Evolutionary conservation across 2,329 filamentous ascomycete genomes (phyloP).

Genomic region (Sphaerulina populicola): DNA sequence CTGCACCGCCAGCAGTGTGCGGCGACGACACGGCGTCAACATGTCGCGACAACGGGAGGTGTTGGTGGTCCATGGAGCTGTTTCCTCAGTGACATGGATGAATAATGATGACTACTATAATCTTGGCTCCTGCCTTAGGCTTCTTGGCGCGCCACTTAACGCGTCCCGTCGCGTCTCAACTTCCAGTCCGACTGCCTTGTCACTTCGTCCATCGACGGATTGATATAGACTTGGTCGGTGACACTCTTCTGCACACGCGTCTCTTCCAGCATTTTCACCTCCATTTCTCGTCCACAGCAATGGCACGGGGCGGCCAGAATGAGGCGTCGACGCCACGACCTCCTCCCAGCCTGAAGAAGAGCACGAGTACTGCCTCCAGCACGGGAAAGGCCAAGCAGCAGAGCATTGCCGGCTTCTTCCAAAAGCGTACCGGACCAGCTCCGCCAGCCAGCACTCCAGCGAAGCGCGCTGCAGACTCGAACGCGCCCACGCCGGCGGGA

Average conservation of each 20-base stretch:
- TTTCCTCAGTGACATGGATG: too few relatives aligned
- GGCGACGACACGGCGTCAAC: background rate
- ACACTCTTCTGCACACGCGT: too few relatives aligned
- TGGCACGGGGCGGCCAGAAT: constrained; percentile 11
- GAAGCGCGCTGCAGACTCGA: constrained; percentile 27
- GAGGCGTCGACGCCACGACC: constrained; percentile 12
- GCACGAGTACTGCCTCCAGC: constrained; percentile 34
- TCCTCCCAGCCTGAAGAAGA: constrained; percentile 36
- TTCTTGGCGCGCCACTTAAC: too few relatives aligned
- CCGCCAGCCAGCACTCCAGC: constrained; percentile 39
- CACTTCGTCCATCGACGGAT: too few relatives aligned
- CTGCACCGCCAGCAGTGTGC: constrained; percentile 1
- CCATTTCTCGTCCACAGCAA: background rate
- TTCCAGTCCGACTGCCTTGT: background rate
- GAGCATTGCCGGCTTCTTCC: constrained; percentile 73
- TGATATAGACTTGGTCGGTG: too few relatives aligned
- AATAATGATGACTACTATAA: too few relatives aligned
- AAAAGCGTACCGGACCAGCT: constrained; percentile 44
- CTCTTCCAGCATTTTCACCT: too few relatives aligned
- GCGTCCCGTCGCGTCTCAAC: too few relatives aligned
- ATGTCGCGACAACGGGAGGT: background rate
- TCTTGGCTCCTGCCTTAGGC: too few relatives aligned
- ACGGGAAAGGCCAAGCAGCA: constrained; percentile 49
- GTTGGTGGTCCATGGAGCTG: background rate
- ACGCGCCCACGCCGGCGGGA: constrained; percentile 4